phyloP scores from a whole-genome alignment of 1,284 basidiomycete species.

The Phenoliferia sp. region DNA sequence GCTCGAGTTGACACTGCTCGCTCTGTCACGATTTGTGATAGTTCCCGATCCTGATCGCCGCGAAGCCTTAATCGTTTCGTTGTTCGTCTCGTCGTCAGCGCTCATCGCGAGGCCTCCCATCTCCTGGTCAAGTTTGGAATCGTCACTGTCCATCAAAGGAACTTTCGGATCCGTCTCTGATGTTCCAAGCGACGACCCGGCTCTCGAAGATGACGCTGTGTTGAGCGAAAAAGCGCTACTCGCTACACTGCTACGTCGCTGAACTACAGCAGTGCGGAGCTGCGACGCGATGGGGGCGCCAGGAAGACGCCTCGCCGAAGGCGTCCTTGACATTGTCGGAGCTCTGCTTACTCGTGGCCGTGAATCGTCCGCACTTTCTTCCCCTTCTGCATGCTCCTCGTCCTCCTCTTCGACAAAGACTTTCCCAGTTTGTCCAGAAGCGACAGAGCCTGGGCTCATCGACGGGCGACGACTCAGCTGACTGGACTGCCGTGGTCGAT shows the following conservation, averaged over 20 bases:
- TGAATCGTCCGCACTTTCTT: background rate
- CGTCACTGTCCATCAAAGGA: background rate
- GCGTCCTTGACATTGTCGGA: no score
- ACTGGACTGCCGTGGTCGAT: conserved; percentile 33
- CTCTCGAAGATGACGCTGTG: background rate
- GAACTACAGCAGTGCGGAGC: background rate
- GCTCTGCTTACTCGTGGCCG: background rate
- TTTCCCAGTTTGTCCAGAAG: background rate
- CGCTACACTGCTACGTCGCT: background rate
- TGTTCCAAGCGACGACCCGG: background rate
- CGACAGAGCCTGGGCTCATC: background rate
- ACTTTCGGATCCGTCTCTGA: background rate
- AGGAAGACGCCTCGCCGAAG: background rate
- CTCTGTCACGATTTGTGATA: background rate
- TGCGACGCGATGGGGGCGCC: background rate
- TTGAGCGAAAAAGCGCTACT: background rate
- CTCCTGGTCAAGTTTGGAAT: background rate
- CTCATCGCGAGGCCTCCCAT: background rate
- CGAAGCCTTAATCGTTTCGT: background rate
- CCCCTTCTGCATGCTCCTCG: background rate
- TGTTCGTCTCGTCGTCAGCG: background rate
- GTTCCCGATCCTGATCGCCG: background rate
- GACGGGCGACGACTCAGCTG: conserved; percentile 24
- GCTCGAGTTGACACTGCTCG: conserved; percentile 6
- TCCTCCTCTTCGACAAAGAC: conserved; percentile 13